These are phyloP conservation scores for Xylaria sp. DNA, from an alignment of 2,329 filamentous ascomycete genomes.

Conservation along the genomic window DNA sequence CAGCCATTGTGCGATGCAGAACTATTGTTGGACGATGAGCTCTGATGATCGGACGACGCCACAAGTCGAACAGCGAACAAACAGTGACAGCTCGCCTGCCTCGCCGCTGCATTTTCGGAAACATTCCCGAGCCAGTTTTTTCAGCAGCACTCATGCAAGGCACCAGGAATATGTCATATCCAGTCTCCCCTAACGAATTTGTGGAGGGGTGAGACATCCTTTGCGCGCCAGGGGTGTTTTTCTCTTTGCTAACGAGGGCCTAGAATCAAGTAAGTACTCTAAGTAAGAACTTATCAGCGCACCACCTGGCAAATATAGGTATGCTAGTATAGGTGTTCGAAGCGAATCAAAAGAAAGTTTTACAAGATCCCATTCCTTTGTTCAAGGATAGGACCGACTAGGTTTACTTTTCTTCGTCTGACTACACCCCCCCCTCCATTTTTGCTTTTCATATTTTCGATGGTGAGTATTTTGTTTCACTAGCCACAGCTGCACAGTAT, in stretches of 20 bases:
- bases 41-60: neutral
- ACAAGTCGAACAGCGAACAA: neutral
- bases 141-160: constrained; percentile 9
- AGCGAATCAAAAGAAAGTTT: neutral
- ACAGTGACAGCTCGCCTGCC: neutral
- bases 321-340: neutral
- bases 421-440: constrained; percentile 7
- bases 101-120: neutral
- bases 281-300: constrained; percentile 18
- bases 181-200: neutral
- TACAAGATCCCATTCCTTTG: constrained; percentile 9
- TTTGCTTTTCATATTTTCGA: neutral
- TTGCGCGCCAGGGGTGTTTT: neutral
- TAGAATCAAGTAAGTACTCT: too few relatives aligned
- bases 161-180: constrained; percentile 7
- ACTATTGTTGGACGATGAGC: neutral
- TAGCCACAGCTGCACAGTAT: constrained; percentile 25
- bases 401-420: neutral
- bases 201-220: neutral
- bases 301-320: neutral
- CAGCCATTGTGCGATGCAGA: neutral
- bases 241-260: neutral
- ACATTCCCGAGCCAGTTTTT: neutral
- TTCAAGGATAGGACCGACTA: constrained; percentile 4
- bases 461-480: neutral